phyloP scores from a whole-genome alignment of 108 stramenopile genomes.

The Seminavis robusta region DNA sequence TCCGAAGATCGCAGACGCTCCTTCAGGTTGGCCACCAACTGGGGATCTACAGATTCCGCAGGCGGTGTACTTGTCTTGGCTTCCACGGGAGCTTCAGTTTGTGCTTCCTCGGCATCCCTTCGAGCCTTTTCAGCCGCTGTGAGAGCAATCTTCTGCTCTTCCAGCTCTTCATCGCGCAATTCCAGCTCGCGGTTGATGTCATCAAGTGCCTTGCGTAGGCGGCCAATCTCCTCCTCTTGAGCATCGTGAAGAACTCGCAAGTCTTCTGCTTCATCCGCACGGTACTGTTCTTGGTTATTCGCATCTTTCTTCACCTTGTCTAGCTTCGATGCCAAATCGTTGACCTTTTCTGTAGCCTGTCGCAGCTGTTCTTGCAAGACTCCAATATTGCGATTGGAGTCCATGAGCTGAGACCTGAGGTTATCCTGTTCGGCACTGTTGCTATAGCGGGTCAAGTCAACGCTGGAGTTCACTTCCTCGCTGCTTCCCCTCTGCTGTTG shows the following conservation, averaged over 20 bases:
- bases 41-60: not conserved
- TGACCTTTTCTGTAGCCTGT: conserved; percentile 39
- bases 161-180: conserved; percentile 31
- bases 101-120: not conserved
- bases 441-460: too few relatives aligned
- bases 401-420: too few relatives aligned
- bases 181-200: conserved; percentile 38
- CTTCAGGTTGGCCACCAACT: not conserved
- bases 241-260: conserved; percentile 44
- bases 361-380: conserved; percentile 26
- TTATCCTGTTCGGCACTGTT: too few relatives aligned
- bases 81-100: not conserved
- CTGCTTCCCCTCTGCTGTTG: too few relatives aligned
- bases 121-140: conserved; percentile 16
- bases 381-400: too few relatives aligned
- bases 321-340: conserved; percentile 38
- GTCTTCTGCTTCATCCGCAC: conserved; percentile 43
- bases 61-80: not conserved
- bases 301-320: conserved; percentile 44
- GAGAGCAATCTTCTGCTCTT: conserved; percentile 22
- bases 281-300: conserved; percentile 38
- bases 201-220: conserved; percentile 41
- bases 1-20: conserved; percentile 2
- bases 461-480: too few relatives aligned
- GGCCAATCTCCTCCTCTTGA: conserved; percentile 38